Conservation (phyloP, 306 rosid genomes). For the Vicia sativa region DNA sequence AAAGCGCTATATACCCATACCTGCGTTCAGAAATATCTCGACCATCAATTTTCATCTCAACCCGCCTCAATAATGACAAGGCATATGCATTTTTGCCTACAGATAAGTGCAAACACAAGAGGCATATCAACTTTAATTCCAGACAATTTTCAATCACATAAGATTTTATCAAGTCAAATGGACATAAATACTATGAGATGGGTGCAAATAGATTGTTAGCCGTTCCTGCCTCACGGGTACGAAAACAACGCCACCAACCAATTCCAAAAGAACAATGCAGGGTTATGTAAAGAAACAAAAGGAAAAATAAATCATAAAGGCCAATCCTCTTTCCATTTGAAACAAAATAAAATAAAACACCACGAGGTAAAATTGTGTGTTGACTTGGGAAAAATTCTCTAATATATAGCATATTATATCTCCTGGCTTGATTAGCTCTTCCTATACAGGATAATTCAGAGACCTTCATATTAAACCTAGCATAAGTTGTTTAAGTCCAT, state of each 20-base stretch:
- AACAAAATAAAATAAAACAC: background rate
- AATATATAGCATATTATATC: background rate
- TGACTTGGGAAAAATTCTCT: constrained; percentile 5
- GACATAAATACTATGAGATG: constrained; percentile 20
- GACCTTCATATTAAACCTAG: constrained; percentile 2
- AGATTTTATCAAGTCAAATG: constrained; percentile 20
- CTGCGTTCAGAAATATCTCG: constrained; percentile 75
- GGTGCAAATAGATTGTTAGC: background rate
- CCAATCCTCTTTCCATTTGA: background rate
- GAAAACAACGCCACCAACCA: constrained; percentile 10
- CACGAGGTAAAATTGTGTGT: background rate
- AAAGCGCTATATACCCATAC: constrained; percentile 47
- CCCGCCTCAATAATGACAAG: constrained; percentile 72
- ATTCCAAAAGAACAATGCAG: constrained; percentile 9
- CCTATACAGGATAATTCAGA: constrained; percentile 2
- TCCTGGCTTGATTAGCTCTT: background rate
- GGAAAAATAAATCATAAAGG: constrained; percentile 3
- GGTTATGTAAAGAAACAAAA: constrained; percentile 7
- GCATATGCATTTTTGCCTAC: constrained; percentile 89
- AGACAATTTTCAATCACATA: constrained; percentile 19
- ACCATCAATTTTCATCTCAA: constrained; percentile 92
- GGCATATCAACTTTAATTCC: constrained; percentile 36
- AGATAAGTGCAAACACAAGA: constrained; percentile 30
- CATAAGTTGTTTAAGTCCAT: background rate
- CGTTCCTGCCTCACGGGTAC: background rate